Evolutionary conservation across 2,329 filamentous ascomycete genomes (phyloP), one percentile per base, ranked within the genome.

Genomic region (Beauveria medogensis): DNA sequence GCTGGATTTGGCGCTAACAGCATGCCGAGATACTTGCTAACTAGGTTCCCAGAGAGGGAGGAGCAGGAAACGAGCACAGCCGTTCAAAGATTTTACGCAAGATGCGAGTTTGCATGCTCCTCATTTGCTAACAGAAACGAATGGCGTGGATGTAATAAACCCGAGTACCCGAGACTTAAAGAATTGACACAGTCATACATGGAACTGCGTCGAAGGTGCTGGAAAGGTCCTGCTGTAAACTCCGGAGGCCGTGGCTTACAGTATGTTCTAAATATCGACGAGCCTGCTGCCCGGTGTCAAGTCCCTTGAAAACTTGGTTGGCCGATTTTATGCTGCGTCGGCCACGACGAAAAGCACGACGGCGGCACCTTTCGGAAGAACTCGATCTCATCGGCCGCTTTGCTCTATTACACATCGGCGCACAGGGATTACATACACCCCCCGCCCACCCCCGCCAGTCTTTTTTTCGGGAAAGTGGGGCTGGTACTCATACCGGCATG

Each of bases 381-480:
- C 58, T 60, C 51, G 58, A 60, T 60, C 58, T 48, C 51, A 59
- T 59, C 57, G 56, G 34, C 56, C 24, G 47, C 37, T 26, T 46
- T 30, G 24, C 48, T 53, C 26, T 18, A 59, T 60, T 55, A 43
- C 58, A 55, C 44, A 55, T 55, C 50, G 55, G 58, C 41, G 22
- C 37, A 26, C 34, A 30, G n/a, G 24, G 46, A 46, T 52, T 44
- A 59, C 46, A 59, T 24, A 43, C 55, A 41, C 46, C 46, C 55
- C 24, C 46, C 34, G 9, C 28, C 34, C 43, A 41, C 44, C 43
- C 30, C 18, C 44, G 18, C n/a, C 57, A 54, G 41, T 51, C 16
- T 41, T 54, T 55, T 55, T 60, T 60, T 48, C 18, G 16, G 47
- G 28, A 18, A 55, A 40, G 50, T 54, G 50, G 58, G 50, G 7